Conservation (phyloP, 1,284 basidiomycete genomes). For the Omphalotus olearius region DNA sequence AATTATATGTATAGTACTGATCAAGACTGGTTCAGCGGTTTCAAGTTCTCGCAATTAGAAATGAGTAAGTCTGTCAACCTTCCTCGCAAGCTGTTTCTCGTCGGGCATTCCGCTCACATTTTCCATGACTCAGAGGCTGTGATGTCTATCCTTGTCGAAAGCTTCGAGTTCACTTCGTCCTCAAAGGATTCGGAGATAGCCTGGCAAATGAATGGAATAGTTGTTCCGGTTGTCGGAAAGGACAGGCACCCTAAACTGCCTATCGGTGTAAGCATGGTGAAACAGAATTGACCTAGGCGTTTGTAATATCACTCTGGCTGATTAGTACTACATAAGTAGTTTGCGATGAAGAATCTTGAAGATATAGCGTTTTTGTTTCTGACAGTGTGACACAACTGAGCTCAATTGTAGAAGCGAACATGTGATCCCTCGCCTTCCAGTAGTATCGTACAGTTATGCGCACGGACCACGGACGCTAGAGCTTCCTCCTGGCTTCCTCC, state of each 20-base stretch:
- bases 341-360: too few species aligned
- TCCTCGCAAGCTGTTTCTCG: background rate
- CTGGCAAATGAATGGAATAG: constrained; percentile 6
- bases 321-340: too few species aligned
- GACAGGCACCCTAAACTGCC: constrained; percentile 3
- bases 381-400: too few species aligned
- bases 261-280: background rate
- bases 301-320: too few species aligned
- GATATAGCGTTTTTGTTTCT: too few species aligned
- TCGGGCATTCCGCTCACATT: background rate
- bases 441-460: too few species aligned
- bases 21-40: constrained; percentile 18
- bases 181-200: background rate
- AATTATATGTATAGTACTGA: background rate
- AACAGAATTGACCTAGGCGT: background rate
- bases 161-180: background rate
- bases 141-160: constrained; percentile 5
- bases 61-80: constrained; percentile 22
- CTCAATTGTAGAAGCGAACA: too few species aligned
- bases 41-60: constrained; percentile 28
- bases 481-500: too few species aligned
- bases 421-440: too few species aligned
- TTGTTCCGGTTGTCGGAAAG: background rate
- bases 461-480: too few species aligned
- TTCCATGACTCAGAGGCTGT: background rate